phyloP scores from a whole-genome alignment of 192 early-diverging fungal genomes.

The Entomortierella chlamydospora region DNA sequence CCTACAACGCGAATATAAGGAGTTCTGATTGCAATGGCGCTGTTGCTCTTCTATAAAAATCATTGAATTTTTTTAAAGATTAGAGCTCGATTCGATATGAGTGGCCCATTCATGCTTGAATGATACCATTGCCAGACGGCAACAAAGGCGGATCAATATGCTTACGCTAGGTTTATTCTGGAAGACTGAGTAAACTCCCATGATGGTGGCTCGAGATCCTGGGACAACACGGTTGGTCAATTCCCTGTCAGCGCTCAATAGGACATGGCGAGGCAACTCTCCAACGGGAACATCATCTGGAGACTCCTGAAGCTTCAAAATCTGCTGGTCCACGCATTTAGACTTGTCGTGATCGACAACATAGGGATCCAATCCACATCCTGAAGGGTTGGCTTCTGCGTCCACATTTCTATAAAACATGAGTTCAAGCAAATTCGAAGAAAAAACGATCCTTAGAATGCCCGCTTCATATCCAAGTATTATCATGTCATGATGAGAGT shows the following conservation, averaged over 20 bases:
- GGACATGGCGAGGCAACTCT: conserved; percentile 95
- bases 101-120: too few species aligned
- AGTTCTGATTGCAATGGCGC: conserved; percentile 90
- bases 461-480: neutral
- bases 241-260: conserved; percentile 89
- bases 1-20: conserved; percentile 96
- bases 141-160: neutral
- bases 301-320: conserved; percentile 96
- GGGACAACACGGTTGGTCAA: conserved; percentile 93
- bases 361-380: conserved; percentile 91
- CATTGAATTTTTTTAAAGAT: too few species aligned
- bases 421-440: neutral
- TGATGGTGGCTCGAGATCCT: conserved; percentile 91
- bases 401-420: conserved; percentile 22
- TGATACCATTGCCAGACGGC: neutral
- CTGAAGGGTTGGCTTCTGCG: conserved; percentile 59
- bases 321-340: conserved; percentile 96
- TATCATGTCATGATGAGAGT: neutral
- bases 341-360: conserved; percentile 96
- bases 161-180: conserved; percentile 72
- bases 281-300: conserved; percentile 98
- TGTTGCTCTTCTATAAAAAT: conserved; percentile 69
- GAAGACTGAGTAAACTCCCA: conserved; percentile 96
- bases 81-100: too few species aligned
- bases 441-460: neutral